Conservation (phyloP, 179 eudicot species). For the Spinacia oleracea region DNA sequence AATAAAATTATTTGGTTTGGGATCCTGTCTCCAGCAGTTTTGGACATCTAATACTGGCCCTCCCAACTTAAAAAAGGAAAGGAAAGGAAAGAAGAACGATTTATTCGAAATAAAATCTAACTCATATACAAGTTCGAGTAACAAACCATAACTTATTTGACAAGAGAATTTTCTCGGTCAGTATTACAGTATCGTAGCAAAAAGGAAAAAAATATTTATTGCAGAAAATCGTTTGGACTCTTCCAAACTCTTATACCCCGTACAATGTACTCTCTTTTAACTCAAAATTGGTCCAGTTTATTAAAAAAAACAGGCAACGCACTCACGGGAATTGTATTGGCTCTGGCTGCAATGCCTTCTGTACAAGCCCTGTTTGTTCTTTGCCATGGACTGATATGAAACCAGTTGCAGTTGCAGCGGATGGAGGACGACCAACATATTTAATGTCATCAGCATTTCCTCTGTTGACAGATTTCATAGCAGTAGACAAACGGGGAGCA, state of each 20-base stretch:
- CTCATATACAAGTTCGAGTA: not conserved
- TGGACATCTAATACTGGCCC: no score
- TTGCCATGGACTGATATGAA: slow-evolving; percentile 52
- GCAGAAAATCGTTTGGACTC: not conserved
- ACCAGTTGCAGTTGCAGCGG: slow-evolving; percentile 97
- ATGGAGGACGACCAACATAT: slow-evolving; percentile 77
- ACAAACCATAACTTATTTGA: slow-evolving; percentile 1
- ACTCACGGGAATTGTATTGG: slow-evolving; percentile 39
- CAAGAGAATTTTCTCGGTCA: not conserved
- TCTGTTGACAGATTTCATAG: slow-evolving; percentile 68
- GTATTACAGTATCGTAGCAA: no score
- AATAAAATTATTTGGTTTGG: no score
- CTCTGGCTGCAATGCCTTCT: slow-evolving; percentile 69
- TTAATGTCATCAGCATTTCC: slow-evolving; percentile 63
- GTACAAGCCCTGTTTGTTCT: slow-evolving; percentile 73
- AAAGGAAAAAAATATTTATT: slow-evolving; percentile 7
- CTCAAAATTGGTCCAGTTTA: not conserved
- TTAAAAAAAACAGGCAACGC: not conserved
- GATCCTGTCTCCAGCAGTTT: no score
- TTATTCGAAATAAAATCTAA: no score
- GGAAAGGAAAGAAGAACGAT: no score
- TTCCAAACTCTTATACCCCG: no score
- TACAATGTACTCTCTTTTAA: not conserved
- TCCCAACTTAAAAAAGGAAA: not conserved
- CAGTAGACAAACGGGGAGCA: slow-evolving; percentile 64